Evolutionary conservation across 352 stramenopile species (phyloP), one percentile per base, ranked within the genome.

Genomic region (Stramenopiles sp.): DNA sequence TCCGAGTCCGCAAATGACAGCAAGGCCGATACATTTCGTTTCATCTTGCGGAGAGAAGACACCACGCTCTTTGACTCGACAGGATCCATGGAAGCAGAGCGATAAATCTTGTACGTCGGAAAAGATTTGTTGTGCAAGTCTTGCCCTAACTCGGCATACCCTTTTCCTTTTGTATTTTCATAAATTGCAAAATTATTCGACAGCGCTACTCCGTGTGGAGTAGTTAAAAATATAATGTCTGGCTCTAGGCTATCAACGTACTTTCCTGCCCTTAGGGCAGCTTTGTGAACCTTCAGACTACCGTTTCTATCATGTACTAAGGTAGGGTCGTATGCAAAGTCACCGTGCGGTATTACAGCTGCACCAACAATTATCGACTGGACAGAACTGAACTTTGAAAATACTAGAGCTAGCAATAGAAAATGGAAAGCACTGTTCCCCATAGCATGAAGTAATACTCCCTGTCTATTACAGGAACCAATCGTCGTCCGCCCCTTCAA

Each of bases 251-350:
- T 32, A 30, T 32, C 69, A 1, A 76, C 1, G 3, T 36, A 12
- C 18, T 74, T 36, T 36, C 53, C 69, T 1, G 1, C 74, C 32
- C 12, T 25, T 6, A 76, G 1, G 18, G 74, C 74, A 32, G 6
- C 74, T 31, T 18, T 12, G n/a, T 77, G 74, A 1, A 77, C 1
- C 12, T 1, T 1, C 35, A 1, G 12, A 6, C 43, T 2, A 2
- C 1, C 74, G 1, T 77, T 1, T 34, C 1, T 32, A 18, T 3
- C 3, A 4, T 1, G 32, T 36, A 77, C 3, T 2, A 77, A 36
- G 12, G 12, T 18, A 6, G 74, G 74, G 12, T 49, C 53, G 1
- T 68, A 53, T 30, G 74, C 74, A 77, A 77, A 77, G 35, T 77
- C 74, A 4, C 74, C 74, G 32, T 77, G 74, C 33, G 74, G 74